A percentile compares a stretch with the other conserved stretches of the same genome.
Evolutionary conservation across 2,329 filamentous ascomycete species (phyloP).

Genomic region (Fusarium temperatum): DNA sequence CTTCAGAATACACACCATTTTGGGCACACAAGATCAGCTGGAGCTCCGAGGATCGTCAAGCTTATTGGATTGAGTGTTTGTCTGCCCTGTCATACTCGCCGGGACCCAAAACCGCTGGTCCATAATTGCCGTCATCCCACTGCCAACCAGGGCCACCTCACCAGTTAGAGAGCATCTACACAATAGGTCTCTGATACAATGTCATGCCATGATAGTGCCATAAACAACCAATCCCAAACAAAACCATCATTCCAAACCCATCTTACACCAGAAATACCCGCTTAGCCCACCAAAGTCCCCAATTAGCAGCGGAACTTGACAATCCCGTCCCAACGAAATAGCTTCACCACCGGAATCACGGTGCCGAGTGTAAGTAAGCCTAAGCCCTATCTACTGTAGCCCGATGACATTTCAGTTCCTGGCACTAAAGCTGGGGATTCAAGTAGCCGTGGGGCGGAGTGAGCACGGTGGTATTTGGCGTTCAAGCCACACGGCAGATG

Average conservation of each 20-base stretch:
- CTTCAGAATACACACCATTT: neutral
- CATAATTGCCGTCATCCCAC: neutral
- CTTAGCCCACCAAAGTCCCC: neutral
- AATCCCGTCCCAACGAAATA: neutral
- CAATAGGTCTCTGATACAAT: neutral
- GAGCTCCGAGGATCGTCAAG: neutral
- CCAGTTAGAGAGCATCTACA: neutral
- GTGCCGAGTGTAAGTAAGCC: neutral
- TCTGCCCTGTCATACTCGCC: neutral
- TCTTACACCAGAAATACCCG: neutral
- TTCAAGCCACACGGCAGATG: slow-evolving; percentile 18
- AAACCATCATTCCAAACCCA: neutral
- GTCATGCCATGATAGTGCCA: neutral
- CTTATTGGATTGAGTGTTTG: neutral
- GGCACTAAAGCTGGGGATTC: neutral
- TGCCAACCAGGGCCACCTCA: rapidly evolving
- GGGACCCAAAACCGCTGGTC: neutral
- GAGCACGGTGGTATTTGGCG: neutral
- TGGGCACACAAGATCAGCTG: neutral
- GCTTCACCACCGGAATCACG: neutral
- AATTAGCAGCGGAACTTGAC: slow-evolving; percentile 9
- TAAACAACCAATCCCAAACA: neutral
- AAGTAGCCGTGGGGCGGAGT: slow-evolving; percentile 2
- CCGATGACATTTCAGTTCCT: neutral
- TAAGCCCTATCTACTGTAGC: slow-evolving; percentile 19